These are phyloP conservation scores for Neonectria neomacrospora DNA, from an alignment of 2,329 filamentous ascomycete genomes.

Conservation along the genomic window DNA sequence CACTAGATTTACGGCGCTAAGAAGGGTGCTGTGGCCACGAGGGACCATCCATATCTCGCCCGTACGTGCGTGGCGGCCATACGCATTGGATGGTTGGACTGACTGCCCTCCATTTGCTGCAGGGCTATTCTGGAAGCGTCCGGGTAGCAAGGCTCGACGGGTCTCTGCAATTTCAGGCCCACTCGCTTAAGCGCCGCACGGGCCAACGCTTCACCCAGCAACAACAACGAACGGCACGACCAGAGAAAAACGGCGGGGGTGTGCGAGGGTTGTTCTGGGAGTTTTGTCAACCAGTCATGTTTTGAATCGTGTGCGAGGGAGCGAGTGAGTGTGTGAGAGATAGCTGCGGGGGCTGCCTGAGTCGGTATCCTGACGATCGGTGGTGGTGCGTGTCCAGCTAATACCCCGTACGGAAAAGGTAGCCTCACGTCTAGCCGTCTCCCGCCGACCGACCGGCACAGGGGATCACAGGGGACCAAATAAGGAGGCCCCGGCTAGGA, in stretches of 20 bases:
- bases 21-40: neutral
- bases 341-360: neutral
- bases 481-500: constrained; percentile 9
- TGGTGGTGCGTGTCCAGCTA: neutral
- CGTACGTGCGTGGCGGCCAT: neutral
- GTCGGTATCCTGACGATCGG: neutral
- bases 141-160: constrained; percentile 36
- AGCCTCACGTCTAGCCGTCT: constrained; percentile 1
- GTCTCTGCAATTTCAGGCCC: constrained; percentile 47
- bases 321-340: neutral
- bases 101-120: constrained; percentile 18
- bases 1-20: neutral
- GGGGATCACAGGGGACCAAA: constrained; percentile 6
- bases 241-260: too few relatives aligned
- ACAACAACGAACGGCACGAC: constrained; percentile 31
- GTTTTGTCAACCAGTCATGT: neutral
- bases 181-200: constrained; percentile 47
- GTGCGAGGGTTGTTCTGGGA: too few relatives aligned
- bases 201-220: constrained; percentile 45
- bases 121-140: constrained; percentile 35
- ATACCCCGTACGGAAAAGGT: constrained; percentile 10
- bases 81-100: too few relatives aligned
- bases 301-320: neutral
- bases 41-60: neutral
- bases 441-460: constrained; percentile 12